Evolutionary conservation across 2,329 filamentous ascomycete species (phyloP), one percentile per base, ranked within the genome.

Genomic region (Didymella pinodella): DNA sequence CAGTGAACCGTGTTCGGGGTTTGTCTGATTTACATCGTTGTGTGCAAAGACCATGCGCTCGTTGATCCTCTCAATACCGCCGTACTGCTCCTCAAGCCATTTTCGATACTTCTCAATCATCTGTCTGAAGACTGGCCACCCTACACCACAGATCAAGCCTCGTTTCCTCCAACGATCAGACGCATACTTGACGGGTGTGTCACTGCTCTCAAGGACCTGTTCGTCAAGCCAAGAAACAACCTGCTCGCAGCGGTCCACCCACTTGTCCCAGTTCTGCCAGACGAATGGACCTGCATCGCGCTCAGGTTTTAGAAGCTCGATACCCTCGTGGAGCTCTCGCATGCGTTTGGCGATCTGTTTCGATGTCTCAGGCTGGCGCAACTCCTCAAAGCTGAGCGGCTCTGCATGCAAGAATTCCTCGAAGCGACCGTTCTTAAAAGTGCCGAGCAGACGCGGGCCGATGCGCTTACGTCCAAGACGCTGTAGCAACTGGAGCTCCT

Each of bases 321-420:
- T 90, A 0, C 95, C 95, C 51, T 97, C 91, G 70, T 99, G 95
- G 34, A 99, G 84, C 77, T 99, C 95, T 63, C 93, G 86, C 92
- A 99, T 97, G 49, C 95, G 91, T 82, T 98, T 98, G 12, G 95
- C 94, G 72, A 99, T 99, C 73, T 97, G 91, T 71, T 86, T 90
- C 32, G 91, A 96, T 0, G 92, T 97, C 48, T 92, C 91, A 0
- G 91, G 86, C 31, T 91, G 86, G 36, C 92, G 89, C 45, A 99
- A 79, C 65, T 96, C 91, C 26, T 85, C 82, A 0, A 90, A 84
- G 0, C 89, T 94, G 41, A 99, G 84, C 0, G 95, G 89, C 36
- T 87, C 86, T 0, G 95, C 93, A 72, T 97, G 87, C 74, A 97
- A 91, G 74, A 89, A 98, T 75, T 99, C 90, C 78, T 99, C 95